A percentile compares a stretch with the other conserved stretches of the same genome.
Evolutionary conservation across 2,329 filamentous ascomycete genomes (phyloP).

Genomic region (Phyllosticta capitalensis): DNA sequence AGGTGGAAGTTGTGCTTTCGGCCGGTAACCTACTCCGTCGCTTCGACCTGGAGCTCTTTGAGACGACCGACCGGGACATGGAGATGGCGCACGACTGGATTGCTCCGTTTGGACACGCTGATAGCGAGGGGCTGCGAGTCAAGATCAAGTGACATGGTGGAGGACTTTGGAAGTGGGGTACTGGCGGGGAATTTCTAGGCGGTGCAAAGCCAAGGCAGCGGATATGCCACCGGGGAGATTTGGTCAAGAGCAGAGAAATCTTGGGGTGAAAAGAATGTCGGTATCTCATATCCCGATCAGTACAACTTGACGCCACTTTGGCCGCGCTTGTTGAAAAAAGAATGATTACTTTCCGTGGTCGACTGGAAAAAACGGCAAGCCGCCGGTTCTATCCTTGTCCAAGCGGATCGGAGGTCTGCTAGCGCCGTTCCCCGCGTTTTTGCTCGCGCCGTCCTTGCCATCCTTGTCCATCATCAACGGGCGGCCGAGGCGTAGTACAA

Average conservation of each 20-base stretch:
- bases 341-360: neutral
- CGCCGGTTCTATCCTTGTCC: neutral
- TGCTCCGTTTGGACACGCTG: constrained; percentile 9
- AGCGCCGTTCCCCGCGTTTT: neutral
- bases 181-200: neutral
- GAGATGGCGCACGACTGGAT: constrained; percentile 12
- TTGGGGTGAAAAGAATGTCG: too few relatives aligned
- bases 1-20: neutral
- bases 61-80: constrained; percentile 13
- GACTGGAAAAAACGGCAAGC: neutral
- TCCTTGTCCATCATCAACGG: neutral
- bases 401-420: neutral
- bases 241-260: neutral
- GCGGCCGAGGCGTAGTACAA: neutral
- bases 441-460: neutral
- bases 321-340: neutral
- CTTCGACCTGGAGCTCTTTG: constrained; percentile 6
- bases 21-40: neutral
- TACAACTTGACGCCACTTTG: neutral
- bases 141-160: constrained; percentile 4
- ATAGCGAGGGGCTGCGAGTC: constrained; percentile 13
- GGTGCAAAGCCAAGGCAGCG: neutral
- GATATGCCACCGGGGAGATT: neutral
- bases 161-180: neutral
- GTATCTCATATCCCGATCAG: too few relatives aligned